These are phyloP conservation scores for Stephania cephalantha DNA, from an alignment of 164 flowering plant genomes.

Conservation along the genomic window DNA sequence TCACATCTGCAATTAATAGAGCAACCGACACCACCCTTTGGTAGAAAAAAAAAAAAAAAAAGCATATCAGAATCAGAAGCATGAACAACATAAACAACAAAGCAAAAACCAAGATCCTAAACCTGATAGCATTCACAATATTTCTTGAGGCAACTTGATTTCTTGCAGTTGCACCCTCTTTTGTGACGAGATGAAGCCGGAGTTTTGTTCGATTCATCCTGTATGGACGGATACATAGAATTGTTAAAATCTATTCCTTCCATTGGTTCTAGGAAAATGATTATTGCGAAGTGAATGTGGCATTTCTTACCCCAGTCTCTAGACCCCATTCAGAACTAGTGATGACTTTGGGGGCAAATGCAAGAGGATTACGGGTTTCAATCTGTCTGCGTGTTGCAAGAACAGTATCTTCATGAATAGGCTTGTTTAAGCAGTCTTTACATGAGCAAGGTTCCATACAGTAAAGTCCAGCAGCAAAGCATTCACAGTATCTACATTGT, in stretches of 20 bases:
- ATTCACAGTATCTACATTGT: slow-evolving; percentile 74
- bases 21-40: slow-evolving; percentile 95
- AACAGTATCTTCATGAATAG: slow-evolving; percentile 56
- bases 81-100: slow-evolving; percentile 10
- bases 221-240: slow-evolving; percentile 17
- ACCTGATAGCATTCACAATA: slow-evolving; percentile 99
- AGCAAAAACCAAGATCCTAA: slow-evolving; percentile 11
- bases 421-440: slow-evolving; percentile 60
- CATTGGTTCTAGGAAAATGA: not conserved
- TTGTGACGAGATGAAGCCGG: slow-evolving; percentile 97
- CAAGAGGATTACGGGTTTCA: slow-evolving; percentile 67
- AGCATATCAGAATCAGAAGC: slow-evolving; percentile 19
- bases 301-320: slow-evolving; percentile 49
- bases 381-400: slow-evolving; percentile 63
- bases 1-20: slow-evolving; percentile 92
- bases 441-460: slow-evolving; percentile 70
- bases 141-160: slow-evolving; percentile 89
- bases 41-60: slow-evolving; percentile 4
- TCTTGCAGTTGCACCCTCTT: slow-evolving; percentile 99
- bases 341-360: slow-evolving; percentile 82
- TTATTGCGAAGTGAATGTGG: slow-evolving; percentile 18
- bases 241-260: not conserved
- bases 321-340: slow-evolving; percentile 40
- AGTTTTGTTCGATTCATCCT: slow-evolving; percentile 77
- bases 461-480: slow-evolving; percentile 85